Evolutionary conservation across 169 alveolate species (phyloP).

Genomic region (Eimeria maxima): DNA sequence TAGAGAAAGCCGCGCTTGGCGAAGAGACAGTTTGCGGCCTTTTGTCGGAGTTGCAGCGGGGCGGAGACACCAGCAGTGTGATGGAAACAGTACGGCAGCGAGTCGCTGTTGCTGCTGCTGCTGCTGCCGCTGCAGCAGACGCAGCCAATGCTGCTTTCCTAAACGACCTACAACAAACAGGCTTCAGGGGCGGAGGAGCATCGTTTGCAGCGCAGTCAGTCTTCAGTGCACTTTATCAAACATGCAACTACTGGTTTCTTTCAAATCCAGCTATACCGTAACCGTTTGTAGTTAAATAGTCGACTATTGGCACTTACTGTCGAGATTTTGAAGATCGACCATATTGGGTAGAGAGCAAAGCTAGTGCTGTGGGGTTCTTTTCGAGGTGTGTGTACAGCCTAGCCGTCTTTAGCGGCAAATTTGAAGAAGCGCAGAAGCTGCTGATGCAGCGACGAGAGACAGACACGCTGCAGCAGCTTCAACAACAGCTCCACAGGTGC

Average conservation of each 20-base stretch:
- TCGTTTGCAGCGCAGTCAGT: not conserved
- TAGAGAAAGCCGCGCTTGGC: not conserved
- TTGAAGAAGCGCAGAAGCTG: not conserved
- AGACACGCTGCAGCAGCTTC: slow-evolving; percentile 23
- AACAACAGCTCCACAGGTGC: not conserved
- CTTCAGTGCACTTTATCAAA: not conserved
- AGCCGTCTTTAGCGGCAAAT: not conserved
- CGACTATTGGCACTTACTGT: too few species aligned
- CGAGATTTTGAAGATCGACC: too few species aligned
- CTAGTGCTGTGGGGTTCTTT: not conserved
- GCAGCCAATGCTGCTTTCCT: not conserved
- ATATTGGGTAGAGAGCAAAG: not conserved
- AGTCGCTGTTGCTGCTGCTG: not conserved
- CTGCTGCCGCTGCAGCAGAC: not conserved
- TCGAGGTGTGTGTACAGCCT: not conserved
- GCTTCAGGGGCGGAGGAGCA: not conserved
- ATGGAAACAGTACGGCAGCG: not conserved
- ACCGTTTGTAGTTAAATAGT: too few species aligned
- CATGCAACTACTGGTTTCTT: not conserved
- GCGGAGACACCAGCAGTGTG: not conserved
- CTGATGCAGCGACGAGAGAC: slow-evolving; percentile 1
- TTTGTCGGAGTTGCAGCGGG: not conserved
- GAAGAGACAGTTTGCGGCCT: not conserved
- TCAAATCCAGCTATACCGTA: too few species aligned
- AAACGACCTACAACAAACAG: not conserved